Base-by-base conservation (phyloP, 495 filamentous ascomycete genomes). In the Xeromyces bisporus region DNA sequence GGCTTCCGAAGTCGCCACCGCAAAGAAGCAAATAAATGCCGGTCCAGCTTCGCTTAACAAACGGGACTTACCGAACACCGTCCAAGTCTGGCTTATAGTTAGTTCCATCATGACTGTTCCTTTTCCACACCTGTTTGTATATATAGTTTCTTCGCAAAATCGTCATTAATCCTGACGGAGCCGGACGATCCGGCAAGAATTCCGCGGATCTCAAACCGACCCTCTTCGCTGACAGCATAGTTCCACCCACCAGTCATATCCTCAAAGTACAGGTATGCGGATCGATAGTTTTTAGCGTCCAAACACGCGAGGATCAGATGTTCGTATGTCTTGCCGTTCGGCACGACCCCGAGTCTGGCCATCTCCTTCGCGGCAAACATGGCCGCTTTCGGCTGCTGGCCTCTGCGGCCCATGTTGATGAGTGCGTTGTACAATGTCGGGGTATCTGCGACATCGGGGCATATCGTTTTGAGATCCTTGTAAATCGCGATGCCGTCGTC, bases 351-450 rank as follows among this genome's bases (percentile, higher is more conserved):
- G 23, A 77, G 58, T 13, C 67, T 63, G 1, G 68, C 52, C 75
- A 92, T 86, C 46, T 93, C 86, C 10, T 66, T 60, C 10, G 74
- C 65, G 1, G 89, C 40, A 43, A 82, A 81, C 53, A 75, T 72
- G 32, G 73, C 75, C 1, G 62, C 46, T 29, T 67, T 64, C 32
- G 65, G 68, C 26, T 62, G 56, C 12, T 44, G 38, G 10, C 48
- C 56, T 15, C 46, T 45, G 2, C 61, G 54, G 47, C 78, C 79
- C 32, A 73, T 66, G 21, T 53, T 55, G 28, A 93, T 56, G 5
- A 93, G 60, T 3, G 67, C 41, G 40, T 84, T 79, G 51, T 77
- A 86, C n/a, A n/a, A n/a, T 2, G 71, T 75, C 15, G 58, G 49
- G 2, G 66, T 62, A 42, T 73, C 64, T 7, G 73, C 75, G 7